Conservation (phyloP, 1,284 basidiomycete species). For the Cystobasidium slooffiae region DNA sequence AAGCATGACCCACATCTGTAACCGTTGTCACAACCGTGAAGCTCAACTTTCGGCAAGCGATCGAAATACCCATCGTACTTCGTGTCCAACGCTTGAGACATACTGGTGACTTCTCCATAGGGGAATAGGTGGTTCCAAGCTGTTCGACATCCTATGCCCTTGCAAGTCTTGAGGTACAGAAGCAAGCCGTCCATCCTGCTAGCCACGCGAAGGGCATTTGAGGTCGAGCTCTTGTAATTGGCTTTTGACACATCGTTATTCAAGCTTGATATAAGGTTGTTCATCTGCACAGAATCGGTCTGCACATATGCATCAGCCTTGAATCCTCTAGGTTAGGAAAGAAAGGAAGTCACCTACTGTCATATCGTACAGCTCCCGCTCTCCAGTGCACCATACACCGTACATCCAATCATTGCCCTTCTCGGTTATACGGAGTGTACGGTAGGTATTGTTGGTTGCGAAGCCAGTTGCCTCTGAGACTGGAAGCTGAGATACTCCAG, state of each 20-base stretch:
- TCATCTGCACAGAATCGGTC: slow-evolving; percentile 51
- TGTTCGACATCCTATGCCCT: slow-evolving; percentile 49
- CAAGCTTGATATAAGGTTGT: slow-evolving; percentile 49
- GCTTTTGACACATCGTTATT: slow-evolving; percentile 48
- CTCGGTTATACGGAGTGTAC: slow-evolving; percentile 6
- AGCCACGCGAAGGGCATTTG: slow-evolving; percentile 20
- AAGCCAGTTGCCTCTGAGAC: slow-evolving; percentile 6
- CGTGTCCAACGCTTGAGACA: slow-evolving; percentile 46
- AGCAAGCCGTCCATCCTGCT: slow-evolving; percentile 54
- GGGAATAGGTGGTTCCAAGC: slow-evolving; percentile 53
- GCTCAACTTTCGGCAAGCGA: slow-evolving; percentile 52
- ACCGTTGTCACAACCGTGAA: slow-evolving; percentile 44
- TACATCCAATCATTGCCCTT: slow-evolving; percentile 7
- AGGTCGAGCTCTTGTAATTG: slow-evolving; percentile 38
- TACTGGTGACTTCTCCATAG: slow-evolving; percentile 14
- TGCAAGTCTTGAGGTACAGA: slow-evolving; percentile 55
- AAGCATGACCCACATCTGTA: slow-evolving; percentile 19
- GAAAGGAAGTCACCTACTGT: background rate
- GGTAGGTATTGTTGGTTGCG: slow-evolving; percentile 7
- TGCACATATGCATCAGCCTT: background rate
- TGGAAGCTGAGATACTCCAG: background rate
- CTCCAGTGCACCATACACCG: slow-evolving; percentile 49
- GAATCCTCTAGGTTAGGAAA: background rate
- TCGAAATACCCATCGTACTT: slow-evolving; percentile 52
- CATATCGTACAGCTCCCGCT: slow-evolving; percentile 54